These are phyloP conservation scores for Malus sylvestris DNA, from an alignment of 306 rosid genomes.

Conservation along the genomic window DNA sequence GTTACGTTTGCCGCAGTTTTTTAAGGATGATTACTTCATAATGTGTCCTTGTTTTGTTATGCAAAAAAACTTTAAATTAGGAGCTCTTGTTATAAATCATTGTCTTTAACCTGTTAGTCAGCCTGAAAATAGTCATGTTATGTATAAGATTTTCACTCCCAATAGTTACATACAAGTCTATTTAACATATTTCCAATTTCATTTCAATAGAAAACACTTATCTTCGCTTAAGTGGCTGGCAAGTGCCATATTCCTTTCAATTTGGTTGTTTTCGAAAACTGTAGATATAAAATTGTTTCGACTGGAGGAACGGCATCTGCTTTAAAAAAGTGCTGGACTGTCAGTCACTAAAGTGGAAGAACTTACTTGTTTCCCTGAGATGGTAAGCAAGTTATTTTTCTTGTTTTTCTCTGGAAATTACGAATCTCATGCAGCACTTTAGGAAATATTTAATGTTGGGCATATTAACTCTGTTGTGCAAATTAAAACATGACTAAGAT, in stretches of 20 bases:
- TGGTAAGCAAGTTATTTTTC: constrained; percentile 41
- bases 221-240: background rate
- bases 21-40: background rate
- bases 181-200: background rate
- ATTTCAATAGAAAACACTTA: background rate
- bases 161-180: no score
- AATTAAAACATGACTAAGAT: constrained; percentile 13
- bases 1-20: background rate
- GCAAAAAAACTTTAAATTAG: background rate
- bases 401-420: background rate
- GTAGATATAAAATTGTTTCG: constrained; percentile 76
- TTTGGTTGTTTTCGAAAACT: background rate
- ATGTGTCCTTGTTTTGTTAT: background rate
- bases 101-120: background rate
- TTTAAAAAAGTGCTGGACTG: constrained; percentile 72
- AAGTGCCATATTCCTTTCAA: background rate
- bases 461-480: background rate
- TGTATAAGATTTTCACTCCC: no score
- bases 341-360: constrained; percentile 81
- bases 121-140: background rate
- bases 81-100: background rate
- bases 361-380: constrained; percentile 81
- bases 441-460: background rate
- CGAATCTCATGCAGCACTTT: no score
- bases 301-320: constrained; percentile 96